These are phyloP conservation scores for Diplodia scrobiculata DNA, from an alignment of 2,329 filamentous ascomycete genomes.

Conservation along the genomic window DNA sequence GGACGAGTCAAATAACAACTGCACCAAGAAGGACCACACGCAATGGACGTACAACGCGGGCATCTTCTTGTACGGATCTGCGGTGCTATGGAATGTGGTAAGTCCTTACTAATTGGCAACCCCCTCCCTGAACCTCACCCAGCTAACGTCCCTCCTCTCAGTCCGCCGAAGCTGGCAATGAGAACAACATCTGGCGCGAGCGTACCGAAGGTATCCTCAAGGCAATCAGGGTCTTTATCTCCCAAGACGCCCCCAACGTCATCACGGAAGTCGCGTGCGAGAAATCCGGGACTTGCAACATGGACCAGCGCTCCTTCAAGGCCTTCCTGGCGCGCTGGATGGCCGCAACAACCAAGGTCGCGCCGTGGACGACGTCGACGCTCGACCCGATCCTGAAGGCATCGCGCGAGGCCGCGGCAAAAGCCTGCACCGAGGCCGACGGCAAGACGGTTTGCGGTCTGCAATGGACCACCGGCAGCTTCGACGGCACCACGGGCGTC, in stretches of 20 bases:
- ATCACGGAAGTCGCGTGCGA: constrained; percentile 56
- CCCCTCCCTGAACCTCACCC: neutral
- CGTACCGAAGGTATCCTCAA: constrained; percentile 43
- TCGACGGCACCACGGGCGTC: constrained; percentile 55
- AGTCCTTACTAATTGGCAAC: constrained; percentile 30
- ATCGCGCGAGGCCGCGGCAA: constrained; percentile 60
- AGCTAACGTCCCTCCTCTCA: neutral
- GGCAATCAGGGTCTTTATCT: constrained; percentile 47
- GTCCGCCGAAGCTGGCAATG: constrained; percentile 17
- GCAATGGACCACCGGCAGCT: constrained; percentile 47
- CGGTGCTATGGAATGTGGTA: constrained; percentile 54
- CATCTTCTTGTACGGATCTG: constrained; percentile 51
- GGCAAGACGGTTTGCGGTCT: constrained; percentile 53
- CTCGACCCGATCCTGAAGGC: constrained; percentile 57
- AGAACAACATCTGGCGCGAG: constrained; percentile 25
- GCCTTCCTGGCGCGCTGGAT: constrained; percentile 50
- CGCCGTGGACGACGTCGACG: constrained; percentile 41
- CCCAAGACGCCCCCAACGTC: constrained; percentile 40
- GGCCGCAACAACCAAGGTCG: constrained; percentile 46
- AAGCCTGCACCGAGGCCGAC: constrained; percentile 56
- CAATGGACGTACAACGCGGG: constrained; percentile 54
- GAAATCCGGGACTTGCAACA: constrained; percentile 49
- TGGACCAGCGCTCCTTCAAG: constrained; percentile 53
- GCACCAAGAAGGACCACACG: constrained; percentile 47
- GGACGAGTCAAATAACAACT: constrained; percentile 45